phyloP scores from a whole-genome alignment of 768 basidiomycete genomes.

The Lentinula aciculospora region DNA sequence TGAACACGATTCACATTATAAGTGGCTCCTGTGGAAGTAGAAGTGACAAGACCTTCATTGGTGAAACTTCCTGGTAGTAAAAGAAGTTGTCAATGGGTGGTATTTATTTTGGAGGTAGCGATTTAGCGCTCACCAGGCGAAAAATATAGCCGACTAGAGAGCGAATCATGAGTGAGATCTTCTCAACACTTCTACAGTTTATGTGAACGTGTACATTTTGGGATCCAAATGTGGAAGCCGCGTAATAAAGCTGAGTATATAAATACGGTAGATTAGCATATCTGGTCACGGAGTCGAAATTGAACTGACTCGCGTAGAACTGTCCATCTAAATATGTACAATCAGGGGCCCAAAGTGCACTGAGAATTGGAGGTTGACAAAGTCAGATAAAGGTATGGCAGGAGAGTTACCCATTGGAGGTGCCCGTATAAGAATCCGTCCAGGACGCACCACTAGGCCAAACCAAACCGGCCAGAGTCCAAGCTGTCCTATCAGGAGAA shows the following conservation, averaged over 20 bases:
- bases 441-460: slow-evolving; percentile 27
- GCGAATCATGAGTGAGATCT: not conserved
- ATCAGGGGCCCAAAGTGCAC: slow-evolving; percentile 28
- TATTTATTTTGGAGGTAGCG: slow-evolving; percentile 3
- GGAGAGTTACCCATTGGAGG: slow-evolving; percentile 18
- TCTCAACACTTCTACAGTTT: not conserved
- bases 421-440: slow-evolving; percentile 26
- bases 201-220: slow-evolving; percentile 28
- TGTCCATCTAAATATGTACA: slow-evolving; percentile 17
- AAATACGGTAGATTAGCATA: slow-evolving; percentile 1
- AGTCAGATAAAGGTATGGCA: not conserved
- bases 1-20: slow-evolving; percentile 31
- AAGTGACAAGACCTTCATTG: slow-evolving; percentile 42
- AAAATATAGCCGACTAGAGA: slow-evolving; percentile 44
- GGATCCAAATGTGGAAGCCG: slow-evolving; percentile 49
- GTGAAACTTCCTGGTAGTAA: slow-evolving; percentile 31
- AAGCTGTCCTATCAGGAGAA: slow-evolving; percentile 24
- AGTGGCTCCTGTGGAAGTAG: slow-evolving; percentile 29
- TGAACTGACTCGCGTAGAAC: slow-evolving; percentile 4
- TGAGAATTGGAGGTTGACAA: slow-evolving; percentile 1
- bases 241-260: slow-evolving; percentile 39
- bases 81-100: not conserved
- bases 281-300: not conserved
- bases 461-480: slow-evolving; percentile 21
- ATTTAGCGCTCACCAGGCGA: slow-evolving; percentile 30